Percentiles rank a stretch among this genome's conserved stretches.
These are phyloP conservation scores for Debaryomyces coudertii DNA, from an alignment of 1,139 yeast genomes.

Conservation along the genomic window DNA sequence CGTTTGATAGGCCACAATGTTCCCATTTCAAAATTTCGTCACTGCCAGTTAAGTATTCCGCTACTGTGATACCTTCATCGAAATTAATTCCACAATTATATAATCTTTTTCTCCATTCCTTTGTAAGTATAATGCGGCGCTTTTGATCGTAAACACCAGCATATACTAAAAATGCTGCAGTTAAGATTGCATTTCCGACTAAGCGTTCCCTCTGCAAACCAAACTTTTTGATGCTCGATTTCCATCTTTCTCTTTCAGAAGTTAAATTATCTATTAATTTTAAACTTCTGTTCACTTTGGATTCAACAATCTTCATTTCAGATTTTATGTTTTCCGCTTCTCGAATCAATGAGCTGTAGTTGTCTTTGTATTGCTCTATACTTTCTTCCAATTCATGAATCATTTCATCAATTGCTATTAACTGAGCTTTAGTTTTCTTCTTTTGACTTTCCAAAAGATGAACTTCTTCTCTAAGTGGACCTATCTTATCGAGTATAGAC, in stretches of 20 bases:
- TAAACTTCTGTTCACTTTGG: slow-evolving; percentile 65
- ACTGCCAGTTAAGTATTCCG: slow-evolving; percentile 44
- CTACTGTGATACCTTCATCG: slow-evolving; percentile 37
- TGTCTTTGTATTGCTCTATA: slow-evolving; percentile 67
- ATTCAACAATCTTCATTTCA: slow-evolving; percentile 67
- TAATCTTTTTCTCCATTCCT: slow-evolving; percentile 48
- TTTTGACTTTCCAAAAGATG: slow-evolving; percentile 60
- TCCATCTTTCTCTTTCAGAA: slow-evolving; percentile 80
- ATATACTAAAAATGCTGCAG: slow-evolving; percentile 65
- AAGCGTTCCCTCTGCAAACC: slow-evolving; percentile 47
- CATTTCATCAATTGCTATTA: slow-evolving; percentile 83
- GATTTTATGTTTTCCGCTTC: slow-evolving; percentile 75
- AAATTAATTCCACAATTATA: slow-evolving; percentile 40
- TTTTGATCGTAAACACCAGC: slow-evolving; percentile 64
- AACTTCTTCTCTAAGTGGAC: slow-evolving; percentile 77
- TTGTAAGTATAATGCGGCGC: slow-evolving; percentile 42
- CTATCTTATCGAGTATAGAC: slow-evolving; percentile 66
- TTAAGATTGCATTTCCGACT: slow-evolving; percentile 66
- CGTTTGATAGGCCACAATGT: slow-evolving; percentile 56
- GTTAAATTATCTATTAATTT: slow-evolving; percentile 64
- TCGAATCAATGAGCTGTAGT: slow-evolving; percentile 73
- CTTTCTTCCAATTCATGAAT: slow-evolving; percentile 70
- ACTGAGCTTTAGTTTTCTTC: slow-evolving; percentile 61
- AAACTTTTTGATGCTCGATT: slow-evolving; percentile 55
- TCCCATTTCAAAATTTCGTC: slow-evolving; percentile 53